phyloP scores from a whole-genome alignment of 305 asterid genomes.

The Ruellia speciosa region DNA sequence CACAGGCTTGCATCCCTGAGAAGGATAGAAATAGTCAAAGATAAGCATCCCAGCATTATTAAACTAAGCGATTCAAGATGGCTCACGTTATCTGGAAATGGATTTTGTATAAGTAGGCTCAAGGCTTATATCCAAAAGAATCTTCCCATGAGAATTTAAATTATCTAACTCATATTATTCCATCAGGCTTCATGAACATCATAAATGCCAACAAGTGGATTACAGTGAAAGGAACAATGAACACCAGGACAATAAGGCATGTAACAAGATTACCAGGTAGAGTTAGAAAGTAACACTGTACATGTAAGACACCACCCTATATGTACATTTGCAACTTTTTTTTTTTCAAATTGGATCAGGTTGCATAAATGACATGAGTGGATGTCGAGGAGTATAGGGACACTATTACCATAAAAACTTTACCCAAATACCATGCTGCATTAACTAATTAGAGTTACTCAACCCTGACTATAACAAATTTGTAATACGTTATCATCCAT shows the following conservation, averaged over 20 bases:
- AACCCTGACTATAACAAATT: neutral
- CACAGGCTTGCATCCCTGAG: conserved; percentile 89
- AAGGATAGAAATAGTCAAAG: conserved; percentile 13
- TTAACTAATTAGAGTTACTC: neutral
- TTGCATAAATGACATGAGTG: neutral
- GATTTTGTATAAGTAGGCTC: neutral
- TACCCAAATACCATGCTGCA: neutral
- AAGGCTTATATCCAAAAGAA: neutral
- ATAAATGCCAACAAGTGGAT: too few species aligned
- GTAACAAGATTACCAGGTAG: too few species aligned
- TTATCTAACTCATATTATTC: neutral
- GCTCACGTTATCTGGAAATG: neutral
- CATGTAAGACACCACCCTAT: too few species aligned
- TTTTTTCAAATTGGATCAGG: neutral
- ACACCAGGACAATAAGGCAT: too few species aligned
- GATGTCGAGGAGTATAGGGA: too few species aligned
- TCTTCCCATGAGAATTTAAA: conserved; percentile 4
- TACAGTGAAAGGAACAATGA: too few species aligned
- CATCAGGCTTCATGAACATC: neutral
- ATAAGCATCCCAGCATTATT: too few species aligned
- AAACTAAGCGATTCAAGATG: neutral
- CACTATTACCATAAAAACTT: too few species aligned
- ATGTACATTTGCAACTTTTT: too few species aligned
- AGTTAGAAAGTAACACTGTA: too few species aligned
- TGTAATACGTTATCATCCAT: neutral